Evolutionary conservation across 1,284 basidiomycete species (phyloP).

Genomic region (Sanguinoderma infundibulare): DNA sequence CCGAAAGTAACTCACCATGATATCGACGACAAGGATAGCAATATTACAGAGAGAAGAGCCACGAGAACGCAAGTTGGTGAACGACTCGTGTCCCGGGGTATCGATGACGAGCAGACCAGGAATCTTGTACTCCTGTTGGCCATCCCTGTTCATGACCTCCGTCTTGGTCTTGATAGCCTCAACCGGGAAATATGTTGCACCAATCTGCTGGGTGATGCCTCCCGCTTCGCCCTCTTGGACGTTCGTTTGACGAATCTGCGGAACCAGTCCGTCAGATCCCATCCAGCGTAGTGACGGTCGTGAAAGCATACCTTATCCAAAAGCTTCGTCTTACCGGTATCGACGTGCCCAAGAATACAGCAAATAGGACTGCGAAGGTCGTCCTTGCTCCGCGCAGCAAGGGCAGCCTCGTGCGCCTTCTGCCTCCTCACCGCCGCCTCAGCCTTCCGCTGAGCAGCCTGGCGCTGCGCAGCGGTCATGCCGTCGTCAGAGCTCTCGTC

Average conservation of each 20-base stretch:
- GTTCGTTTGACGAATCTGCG: conserved; percentile 97
- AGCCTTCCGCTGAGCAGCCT: conserved; percentile 80
- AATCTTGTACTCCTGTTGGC: conserved; percentile 91
- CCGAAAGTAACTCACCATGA: conserved; percentile 71
- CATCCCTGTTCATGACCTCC: conserved; percentile 89
- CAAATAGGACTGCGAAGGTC: conserved; percentile 97
- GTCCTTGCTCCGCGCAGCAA: conserved; percentile 89
- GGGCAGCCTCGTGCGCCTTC: conserved; percentile 85
- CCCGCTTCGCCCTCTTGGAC: conserved; percentile 99
- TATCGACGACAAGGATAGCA: conserved; percentile 98
- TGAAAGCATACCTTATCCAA: conserved; percentile 82
- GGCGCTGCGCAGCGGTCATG: conserved; percentile 63
- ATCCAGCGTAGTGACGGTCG: neutral
- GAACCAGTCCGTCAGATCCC: conserved; percentile 2
- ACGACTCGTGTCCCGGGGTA: conserved; percentile 99
- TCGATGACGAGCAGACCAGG: conserved; percentile 98
- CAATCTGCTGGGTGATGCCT: conserved; percentile 99
- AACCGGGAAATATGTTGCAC: conserved; percentile 99
- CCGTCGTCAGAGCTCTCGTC: conserved; percentile 59
- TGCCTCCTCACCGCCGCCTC: conserved; percentile 83
- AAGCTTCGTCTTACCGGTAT: conserved; percentile 99
- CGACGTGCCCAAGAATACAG: conserved; percentile 99
- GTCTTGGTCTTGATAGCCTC: conserved; percentile 97
- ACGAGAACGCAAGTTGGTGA: conserved; percentile 95
- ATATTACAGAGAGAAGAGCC: conserved; percentile 99